These are phyloP conservation scores for Aspergillus carlsbadensis DNA, from an alignment of 495 filamentous ascomycete genomes.

Conservation along the genomic window DNA sequence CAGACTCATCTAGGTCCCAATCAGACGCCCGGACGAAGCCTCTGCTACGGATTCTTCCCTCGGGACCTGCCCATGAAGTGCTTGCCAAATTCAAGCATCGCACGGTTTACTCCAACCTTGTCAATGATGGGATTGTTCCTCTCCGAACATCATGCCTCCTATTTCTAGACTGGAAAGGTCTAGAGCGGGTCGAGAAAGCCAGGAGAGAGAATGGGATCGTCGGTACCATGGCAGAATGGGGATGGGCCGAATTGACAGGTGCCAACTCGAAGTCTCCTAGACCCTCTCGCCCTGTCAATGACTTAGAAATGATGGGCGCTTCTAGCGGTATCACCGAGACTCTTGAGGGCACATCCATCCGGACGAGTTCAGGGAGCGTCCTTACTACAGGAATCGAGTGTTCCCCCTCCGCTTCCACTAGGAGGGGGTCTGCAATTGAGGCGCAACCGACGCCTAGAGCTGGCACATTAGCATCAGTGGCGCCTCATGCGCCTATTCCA, in stretches of 20 bases:
- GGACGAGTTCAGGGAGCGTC: neutral
- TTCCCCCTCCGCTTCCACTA: neutral
- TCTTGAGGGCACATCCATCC: conserved; percentile 7
- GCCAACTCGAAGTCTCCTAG: conserved; percentile 62
- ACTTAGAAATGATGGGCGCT: conserved; percentile 27
- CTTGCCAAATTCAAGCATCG: conserved; percentile 85
- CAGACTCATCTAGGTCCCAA: conserved; percentile 62
- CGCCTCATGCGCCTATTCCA: conserved; percentile 13
- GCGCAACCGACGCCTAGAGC: conserved; percentile 5
- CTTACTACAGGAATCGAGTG: neutral
- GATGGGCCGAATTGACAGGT: conserved; percentile 91
- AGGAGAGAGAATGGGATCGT: conserved; percentile 87
- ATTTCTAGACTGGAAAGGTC: conserved; percentile 95
- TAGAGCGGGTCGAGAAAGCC: conserved; percentile 92
- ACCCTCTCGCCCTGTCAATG: conserved; percentile 27
- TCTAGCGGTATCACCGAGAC: conserved; percentile 27
- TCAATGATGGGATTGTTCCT: conserved; percentile 97
- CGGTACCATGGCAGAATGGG: conserved; percentile 88
- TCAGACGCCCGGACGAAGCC: conserved; percentile 81
- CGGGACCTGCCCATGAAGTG: conserved; percentile 86
- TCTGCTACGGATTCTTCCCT: conserved; percentile 83
- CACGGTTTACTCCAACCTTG: conserved; percentile 95
- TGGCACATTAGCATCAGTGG: conserved; percentile 6
- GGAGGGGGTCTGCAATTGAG: conserved; percentile 15
- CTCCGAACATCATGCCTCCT: conserved; percentile 90